A percentile compares a stretch with the other conserved stretches of the same genome.
phyloP scores from a whole-genome alignment of 2,329 filamentous ascomycete species.

The Fusarium temperatum region DNA sequence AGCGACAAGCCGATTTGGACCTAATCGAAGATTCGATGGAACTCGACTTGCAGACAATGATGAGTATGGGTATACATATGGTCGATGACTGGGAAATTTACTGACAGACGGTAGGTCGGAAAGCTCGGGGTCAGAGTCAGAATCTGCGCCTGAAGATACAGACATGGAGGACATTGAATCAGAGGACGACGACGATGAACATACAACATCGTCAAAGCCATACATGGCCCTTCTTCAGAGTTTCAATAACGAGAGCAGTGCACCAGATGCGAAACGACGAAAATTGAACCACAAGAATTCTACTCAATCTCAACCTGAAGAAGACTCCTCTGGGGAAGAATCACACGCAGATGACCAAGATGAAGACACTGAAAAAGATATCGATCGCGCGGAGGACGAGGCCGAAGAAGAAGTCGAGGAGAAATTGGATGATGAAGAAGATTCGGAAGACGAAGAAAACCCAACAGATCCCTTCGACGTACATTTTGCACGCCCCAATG shows the following conservation, averaged over 20 bases:
- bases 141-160: slow-evolving; percentile 48
- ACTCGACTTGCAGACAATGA: slow-evolving; percentile 49
- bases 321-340: slow-evolving; percentile 22
- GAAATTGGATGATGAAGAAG: slow-evolving; percentile 41
- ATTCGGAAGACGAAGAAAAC: slow-evolving; percentile 63
- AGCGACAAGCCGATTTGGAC: slow-evolving; percentile 50
- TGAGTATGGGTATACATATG: slow-evolving; percentile 43
- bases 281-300: slow-evolving; percentile 58
- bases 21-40: slow-evolving; percentile 49
- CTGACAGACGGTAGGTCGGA: slow-evolving; percentile 25
- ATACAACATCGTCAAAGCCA: slow-evolving; percentile 56
- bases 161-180: slow-evolving; percentile 51
- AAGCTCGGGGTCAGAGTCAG: slow-evolving; percentile 42
- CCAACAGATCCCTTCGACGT: slow-evolving; percentile 77
- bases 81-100: not conserved
- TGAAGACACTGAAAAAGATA: slow-evolving; percentile 57
- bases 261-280: slow-evolving; percentile 63
- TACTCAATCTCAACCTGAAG: slow-evolving; percentile 32
- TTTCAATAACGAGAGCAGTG: slow-evolving; percentile 57
- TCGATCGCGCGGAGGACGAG: slow-evolving; percentile 43
- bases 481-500: slow-evolving; percentile 78
- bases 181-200: slow-evolving; percentile 58
- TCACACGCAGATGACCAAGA: slow-evolving; percentile 54
- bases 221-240: slow-evolving; percentile 69
- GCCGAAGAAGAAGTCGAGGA: slow-evolving; percentile 44